These are phyloP conservation scores for Chlorella ohadii DNA, from an alignment of 139 green algal species.

Conservation along the genomic window DNA sequence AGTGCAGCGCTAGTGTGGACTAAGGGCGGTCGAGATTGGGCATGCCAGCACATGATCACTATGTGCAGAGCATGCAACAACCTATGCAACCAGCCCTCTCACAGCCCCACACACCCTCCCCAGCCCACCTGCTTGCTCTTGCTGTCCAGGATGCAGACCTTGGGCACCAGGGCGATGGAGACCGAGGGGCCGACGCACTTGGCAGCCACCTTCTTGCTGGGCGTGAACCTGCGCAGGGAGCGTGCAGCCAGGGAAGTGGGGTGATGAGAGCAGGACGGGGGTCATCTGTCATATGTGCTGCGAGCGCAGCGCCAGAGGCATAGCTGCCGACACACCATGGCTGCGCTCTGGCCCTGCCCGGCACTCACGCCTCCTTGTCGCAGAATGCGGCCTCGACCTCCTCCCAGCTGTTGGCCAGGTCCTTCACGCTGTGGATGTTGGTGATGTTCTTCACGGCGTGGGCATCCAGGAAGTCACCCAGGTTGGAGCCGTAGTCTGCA, in stretches of 20 bases:
- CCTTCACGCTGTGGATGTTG: neutral
- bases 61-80: too few relatives aligned
- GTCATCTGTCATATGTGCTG: too few relatives aligned
- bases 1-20: neutral
- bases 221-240: conserved; percentile 8
- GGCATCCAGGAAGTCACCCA: conserved; percentile 22
- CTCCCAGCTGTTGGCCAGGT: neutral
- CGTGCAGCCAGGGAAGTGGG: neutral
- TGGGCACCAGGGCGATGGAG: conserved; percentile 28
- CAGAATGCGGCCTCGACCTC: conserved; percentile 8
- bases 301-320: too few relatives aligned
- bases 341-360: neutral
- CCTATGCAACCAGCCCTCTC: too few relatives aligned
- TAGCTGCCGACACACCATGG: too few relatives aligned
- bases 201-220: conserved; percentile 22
- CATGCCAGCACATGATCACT: too few relatives aligned
- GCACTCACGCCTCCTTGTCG: neutral
- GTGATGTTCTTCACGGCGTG: neutral
- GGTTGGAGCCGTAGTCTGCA: conserved; percentile 26
- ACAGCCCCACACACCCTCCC: too few relatives aligned
- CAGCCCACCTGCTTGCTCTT: conserved; percentile 29
- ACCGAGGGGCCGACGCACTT: conserved; percentile 40
- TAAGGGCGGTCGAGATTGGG: too few relatives aligned
- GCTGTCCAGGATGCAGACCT: conserved; percentile 38
- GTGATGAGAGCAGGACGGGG: too few relatives aligned